Base-by-base conservation (phyloP, 78 protist genomes). In the Corallochytrium limacisporum region DNA sequence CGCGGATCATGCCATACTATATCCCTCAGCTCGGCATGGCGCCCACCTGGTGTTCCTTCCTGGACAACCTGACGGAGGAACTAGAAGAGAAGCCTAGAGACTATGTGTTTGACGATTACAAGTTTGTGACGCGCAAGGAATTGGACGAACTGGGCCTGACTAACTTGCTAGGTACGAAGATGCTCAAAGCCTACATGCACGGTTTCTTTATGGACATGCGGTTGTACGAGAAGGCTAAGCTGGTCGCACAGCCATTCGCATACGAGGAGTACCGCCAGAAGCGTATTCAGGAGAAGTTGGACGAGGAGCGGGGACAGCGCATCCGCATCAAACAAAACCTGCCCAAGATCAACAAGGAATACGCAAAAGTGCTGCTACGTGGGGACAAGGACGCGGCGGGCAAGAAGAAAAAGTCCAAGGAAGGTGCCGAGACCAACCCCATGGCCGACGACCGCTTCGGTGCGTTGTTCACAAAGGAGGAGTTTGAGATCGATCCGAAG, bases 1-100 rank as follows among this genome's bases (percentile, higher is more conserved):
- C 82, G 28, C 61, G 79, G 13, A 65, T 94, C 37, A 66, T 81
- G 24, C 77, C 91, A 9, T 89, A 75, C 67, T 93, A 73, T 50
- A 50, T 89, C 15, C 99, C 99, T 1, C 47, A 72, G 3, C 80
- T 95, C 1, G 99, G 98, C 63, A 15, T 47, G 24, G 98, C 99
- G 22, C 99, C 99, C n/a, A n/a, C 63, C 9, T 95, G 99, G 99
- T 78, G 91, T 63, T 28, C 79, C 44, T 95, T 81, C 75, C 73
- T 95, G 16, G 99, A 93, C 29, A 31, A 16, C 18, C 38, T 93
- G n/a, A 79, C 98, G 6, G 83, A 80, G 57, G 96, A 91, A 62
- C 54, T 91, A 7, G 90, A 87, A 31, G 89, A 90, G 54, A 46
- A 5, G 0, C 43, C 20, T 28, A 28, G 24, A 69, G 65, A n/a